Conservation (phyloP, 2,329 filamentous ascomycete species). For the Hortaea werneckii region DNA sequence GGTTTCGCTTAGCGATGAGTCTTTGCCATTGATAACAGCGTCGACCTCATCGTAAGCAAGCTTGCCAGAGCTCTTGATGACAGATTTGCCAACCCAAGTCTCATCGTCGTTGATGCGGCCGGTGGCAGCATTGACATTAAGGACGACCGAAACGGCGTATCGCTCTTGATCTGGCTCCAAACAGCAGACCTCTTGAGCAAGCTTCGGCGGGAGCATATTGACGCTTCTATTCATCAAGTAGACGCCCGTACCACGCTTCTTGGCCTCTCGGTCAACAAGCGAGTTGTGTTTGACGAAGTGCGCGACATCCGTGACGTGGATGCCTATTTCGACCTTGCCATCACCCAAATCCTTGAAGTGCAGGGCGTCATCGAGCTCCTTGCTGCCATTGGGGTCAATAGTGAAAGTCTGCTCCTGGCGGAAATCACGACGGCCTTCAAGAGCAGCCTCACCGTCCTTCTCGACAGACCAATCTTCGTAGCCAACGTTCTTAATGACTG, state of each 20-base stretch:
- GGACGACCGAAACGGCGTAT: constrained; percentile 84
- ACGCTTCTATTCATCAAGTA: constrained; percentile 85
- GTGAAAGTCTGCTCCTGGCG: constrained; percentile 82
- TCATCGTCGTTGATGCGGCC: constrained; percentile 74
- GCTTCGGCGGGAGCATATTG: constrained; percentile 75
- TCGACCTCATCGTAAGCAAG: constrained; percentile 80
- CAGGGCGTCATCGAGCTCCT: constrained; percentile 83
- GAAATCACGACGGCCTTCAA: constrained; percentile 78
- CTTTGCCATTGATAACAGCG: constrained; percentile 57
- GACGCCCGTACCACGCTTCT: constrained; percentile 93
- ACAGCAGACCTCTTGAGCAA: constrained; percentile 81
- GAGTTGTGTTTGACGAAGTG: constrained; percentile 97
- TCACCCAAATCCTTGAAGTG: constrained; percentile 78
- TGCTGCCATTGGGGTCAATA: constrained; percentile 77
- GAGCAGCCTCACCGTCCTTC: constrained; percentile 65
- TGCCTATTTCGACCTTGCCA: constrained; percentile 83
- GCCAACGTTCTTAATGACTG: constrained; percentile 84
- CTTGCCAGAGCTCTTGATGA: constrained; percentile 86
- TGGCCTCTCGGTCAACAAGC: constrained; percentile 89
- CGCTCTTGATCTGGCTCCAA: constrained; percentile 79
- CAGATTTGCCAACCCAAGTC: constrained; percentile 85
- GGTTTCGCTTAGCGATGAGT: constrained; percentile 50
- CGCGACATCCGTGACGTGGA: constrained; percentile 89
- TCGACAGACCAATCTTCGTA: constrained; percentile 83
- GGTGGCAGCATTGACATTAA: constrained; percentile 74